Evolutionary conservation across 108 stramenopile genomes (phyloP), one percentile per base, ranked within the genome.

Genomic region (Pseudonitzschia pungens): DNA sequence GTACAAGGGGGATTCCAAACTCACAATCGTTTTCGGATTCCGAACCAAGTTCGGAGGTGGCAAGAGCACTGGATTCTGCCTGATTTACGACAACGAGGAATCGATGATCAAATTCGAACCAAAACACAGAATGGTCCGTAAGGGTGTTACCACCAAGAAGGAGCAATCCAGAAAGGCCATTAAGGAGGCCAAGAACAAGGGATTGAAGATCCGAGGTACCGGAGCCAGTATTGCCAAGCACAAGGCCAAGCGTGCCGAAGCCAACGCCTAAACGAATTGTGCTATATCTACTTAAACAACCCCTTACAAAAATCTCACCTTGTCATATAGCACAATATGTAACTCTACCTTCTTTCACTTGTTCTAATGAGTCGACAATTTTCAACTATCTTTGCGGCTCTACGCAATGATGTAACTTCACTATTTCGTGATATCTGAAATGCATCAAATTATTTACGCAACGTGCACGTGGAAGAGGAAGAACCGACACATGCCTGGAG

Each of bases 181-280:
- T 77, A 98, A 98, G 93, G 98, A 98, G 81, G 95, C 96, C 72
- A 99, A 99, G 96, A 98, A 99, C 85, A 95, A 96, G 83, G 92
- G 84, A 54, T 90, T 92, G 92, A 99, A 99, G 97, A 76, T 97
- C 74, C 91, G 97, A 56, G 99, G 99, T 84, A 96, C 97, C 28
- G 99, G 99, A 65, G 95, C 96, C 65, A 89, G 92, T 53, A 95
- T 97, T 75, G 96, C 97, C 68, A 97, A 94, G 89, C 98, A 98
- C 93, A 99, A 99, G 96, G 97, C 97, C 50, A 98, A 98, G 91
- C 94, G 96, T 87, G 98, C 98, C 71, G 96, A 92, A 64, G 76
- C 81, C 67, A 72, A 78, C 69, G 92, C 89, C 76, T 92, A 92
- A 90, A 79, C 29, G 44, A 55, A 55, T 55, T 22, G 54, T 55